Percentiles rank a stretch among this genome's conserved stretches.
Evolutionary conservation across 2,329 filamentous ascomycete species (phyloP).

Genomic region (Chalaropsis ovoidea): DNA sequence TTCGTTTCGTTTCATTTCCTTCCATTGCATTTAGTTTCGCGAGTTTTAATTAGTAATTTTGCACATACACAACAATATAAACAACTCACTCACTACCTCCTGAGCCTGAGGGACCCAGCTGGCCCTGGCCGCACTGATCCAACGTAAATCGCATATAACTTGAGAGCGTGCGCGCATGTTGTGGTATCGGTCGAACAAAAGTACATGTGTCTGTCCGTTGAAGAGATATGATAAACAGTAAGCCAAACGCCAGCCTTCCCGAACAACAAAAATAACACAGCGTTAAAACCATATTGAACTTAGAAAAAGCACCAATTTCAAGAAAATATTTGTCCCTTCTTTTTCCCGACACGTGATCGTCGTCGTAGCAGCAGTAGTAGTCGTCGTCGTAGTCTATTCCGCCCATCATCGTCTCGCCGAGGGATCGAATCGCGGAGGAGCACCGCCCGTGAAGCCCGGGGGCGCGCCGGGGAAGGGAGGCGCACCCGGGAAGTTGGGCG

Average conservation of each 20-base stretch:
- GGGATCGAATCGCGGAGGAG: conserved; percentile 64
- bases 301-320: conserved; percentile 12
- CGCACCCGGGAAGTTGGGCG: conserved; percentile 36
- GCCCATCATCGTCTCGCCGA: conserved; percentile 48
- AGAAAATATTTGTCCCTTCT: conserved; percentile 14
- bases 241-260: conserved; percentile 26
- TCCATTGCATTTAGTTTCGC: neutral
- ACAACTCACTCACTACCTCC: no score
- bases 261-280: conserved; percentile 25
- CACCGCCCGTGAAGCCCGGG: conserved; percentile 45
- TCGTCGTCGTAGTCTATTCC: conserved; percentile 14
- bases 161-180: conserved; percentile 18
- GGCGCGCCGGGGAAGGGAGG: conserved; percentile 39
- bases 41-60: neutral
- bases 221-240: conserved; percentile 25
- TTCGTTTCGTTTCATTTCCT: neutral
- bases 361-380: neutral
- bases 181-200: conserved; percentile 24
- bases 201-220: conserved; percentile 19
- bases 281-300: conserved; percentile 23
- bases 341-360: conserved; percentile 9
- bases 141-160: conserved; percentile 15
- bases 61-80: conserved; percentile 2
- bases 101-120: no score
- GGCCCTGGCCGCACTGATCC: neutral